phyloP scores from a whole-genome alignment of 2,329 filamentous ascomycete species.

The Xylariaceae sp. region DNA sequence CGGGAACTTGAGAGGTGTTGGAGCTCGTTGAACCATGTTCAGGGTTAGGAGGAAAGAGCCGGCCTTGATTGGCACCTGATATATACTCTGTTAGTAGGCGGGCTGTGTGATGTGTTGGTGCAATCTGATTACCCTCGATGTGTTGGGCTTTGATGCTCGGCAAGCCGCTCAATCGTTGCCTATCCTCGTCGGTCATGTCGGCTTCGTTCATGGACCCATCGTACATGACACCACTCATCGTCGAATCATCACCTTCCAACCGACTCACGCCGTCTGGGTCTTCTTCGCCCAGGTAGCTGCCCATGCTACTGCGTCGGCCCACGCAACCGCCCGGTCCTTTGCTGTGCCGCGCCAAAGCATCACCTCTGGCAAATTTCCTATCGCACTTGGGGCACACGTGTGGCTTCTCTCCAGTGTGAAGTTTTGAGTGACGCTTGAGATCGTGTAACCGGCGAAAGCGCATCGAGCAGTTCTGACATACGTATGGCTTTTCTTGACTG shows the following conservation, averaged over 20 bases:
- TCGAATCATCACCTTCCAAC: conserved; percentile 51
- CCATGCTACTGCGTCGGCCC: conserved; percentile 82
- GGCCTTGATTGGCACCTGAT: conserved; percentile 45
- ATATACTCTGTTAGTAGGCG: conserved; percentile 81
- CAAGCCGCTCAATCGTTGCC: conserved; percentile 66
- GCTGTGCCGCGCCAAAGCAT: conserved; percentile 90
- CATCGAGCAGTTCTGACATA: conserved; percentile 89
- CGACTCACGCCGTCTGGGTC: conserved; percentile 58
- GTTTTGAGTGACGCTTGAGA: conserved; percentile 90
- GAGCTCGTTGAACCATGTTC: conserved; percentile 55
- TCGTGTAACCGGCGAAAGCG: conserved; percentile 92
- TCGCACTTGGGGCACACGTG: conserved; percentile 95
- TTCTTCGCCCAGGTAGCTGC: conserved; percentile 76
- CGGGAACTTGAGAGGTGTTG: conserved; percentile 53
- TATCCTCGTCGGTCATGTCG: conserved; percentile 58
- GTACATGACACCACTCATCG: conserved; percentile 57
- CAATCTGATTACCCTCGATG: conserved; percentile 48
- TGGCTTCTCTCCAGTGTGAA: conserved; percentile 93
- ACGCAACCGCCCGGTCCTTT: conserved; percentile 96
- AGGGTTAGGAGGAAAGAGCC: conserved; percentile 62
- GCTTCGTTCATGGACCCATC: conserved; percentile 55
- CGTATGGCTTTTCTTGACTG: conserved; percentile 96
- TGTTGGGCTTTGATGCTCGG: conserved; percentile 74
- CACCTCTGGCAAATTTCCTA: conserved; percentile 89
- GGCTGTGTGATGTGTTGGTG: conserved; percentile 51